phyloP scores from a whole-genome alignment of 441 rosid species.

The Pelargonium myrrhifolium region DNA sequence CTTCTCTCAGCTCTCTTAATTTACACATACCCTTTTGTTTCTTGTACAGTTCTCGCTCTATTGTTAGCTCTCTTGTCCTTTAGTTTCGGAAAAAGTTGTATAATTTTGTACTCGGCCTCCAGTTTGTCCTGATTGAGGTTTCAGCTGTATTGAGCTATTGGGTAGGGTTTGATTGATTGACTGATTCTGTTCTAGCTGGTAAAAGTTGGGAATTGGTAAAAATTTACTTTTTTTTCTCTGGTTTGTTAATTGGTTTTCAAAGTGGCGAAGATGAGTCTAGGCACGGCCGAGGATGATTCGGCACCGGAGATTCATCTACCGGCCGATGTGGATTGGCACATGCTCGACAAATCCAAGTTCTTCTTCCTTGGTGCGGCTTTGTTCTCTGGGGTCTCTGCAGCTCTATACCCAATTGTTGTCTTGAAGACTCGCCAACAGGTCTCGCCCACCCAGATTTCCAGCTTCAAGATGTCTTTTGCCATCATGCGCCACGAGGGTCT shows the following conservation, averaged over 20 bases:
- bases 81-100: neutral
- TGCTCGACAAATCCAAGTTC: conserved; percentile 72
- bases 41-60: neutral
- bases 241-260: conserved; percentile 17
- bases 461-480: conserved; percentile 37
- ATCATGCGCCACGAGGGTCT: conserved; percentile 50
- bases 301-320: conserved; percentile 55
- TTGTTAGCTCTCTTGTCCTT: no score
- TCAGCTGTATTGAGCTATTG: neutral
- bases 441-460: conserved; percentile 38
- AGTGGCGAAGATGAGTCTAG: conserved; percentile 64
- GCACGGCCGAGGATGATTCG: conserved; percentile 49
- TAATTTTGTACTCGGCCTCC: neutral
- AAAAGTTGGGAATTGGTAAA: no score
- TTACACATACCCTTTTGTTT: neutral
- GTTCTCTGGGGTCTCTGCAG: conserved; percentile 62
- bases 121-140: neutral
- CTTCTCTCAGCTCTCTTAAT: no score
- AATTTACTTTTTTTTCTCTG: neutral
- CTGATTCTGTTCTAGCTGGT: neutral
- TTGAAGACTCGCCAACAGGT: conserved; percentile 70
- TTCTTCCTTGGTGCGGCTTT: conserved; percentile 61
- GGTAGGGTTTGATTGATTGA: neutral
- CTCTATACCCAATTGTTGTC: conserved; percentile 57
- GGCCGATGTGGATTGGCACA: conserved; percentile 71